Base-by-base conservation (phyloP, 176 grass and related monocot genomes). In the Melocanna baccifera region DNA sequence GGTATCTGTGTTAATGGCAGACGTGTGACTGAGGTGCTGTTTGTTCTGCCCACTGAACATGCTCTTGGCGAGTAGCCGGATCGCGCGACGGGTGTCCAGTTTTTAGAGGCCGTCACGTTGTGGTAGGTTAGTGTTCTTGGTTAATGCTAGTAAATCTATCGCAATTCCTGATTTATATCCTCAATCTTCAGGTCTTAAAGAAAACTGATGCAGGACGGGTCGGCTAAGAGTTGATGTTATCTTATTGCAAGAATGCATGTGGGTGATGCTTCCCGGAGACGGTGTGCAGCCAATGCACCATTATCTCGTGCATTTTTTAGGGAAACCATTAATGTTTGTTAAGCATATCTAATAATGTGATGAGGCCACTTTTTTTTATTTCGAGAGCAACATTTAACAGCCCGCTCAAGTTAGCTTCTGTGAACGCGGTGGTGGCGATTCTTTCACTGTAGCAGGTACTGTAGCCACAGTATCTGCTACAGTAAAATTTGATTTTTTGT, bases 61-160 rank as follows among this genome's bases (percentile, higher is more conserved):
- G 65, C 64, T 6, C 56, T 32, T 71, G 78, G 65, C 36, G 34
- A 37, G 65, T 73, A 18, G 7, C 29, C 48, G 16, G 66, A 64
- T 78, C 73, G 26, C 36, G 2, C 23, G 71, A 80, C 81, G 28
- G 36, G 67, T 84, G 87, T 73, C 81, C 56, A 52, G 13, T 26
- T 62, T 12, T 70, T 19, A 30, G 5, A 1, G 62, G 50, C 46
- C 48, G 1, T 73, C 69, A 57, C 72, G 72, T 12, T 13, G 4
- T 11, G 25, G 5, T 34, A 29, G 19, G 68, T 52, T 52, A 45
- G n/a, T 11, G 1, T n/a, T 71, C 30, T 28, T 34, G 25, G 20
- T 37, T 14, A 34, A 3, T 47, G 16, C n/a, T 30, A 9, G 65
- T 40, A 70, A 8, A 26, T 14, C 22, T 50, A 50, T 30, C 43